phyloP scores from a whole-genome alignment of 2,329 filamentous ascomycete species.

The Scolecobasidium constrictum region DNA sequence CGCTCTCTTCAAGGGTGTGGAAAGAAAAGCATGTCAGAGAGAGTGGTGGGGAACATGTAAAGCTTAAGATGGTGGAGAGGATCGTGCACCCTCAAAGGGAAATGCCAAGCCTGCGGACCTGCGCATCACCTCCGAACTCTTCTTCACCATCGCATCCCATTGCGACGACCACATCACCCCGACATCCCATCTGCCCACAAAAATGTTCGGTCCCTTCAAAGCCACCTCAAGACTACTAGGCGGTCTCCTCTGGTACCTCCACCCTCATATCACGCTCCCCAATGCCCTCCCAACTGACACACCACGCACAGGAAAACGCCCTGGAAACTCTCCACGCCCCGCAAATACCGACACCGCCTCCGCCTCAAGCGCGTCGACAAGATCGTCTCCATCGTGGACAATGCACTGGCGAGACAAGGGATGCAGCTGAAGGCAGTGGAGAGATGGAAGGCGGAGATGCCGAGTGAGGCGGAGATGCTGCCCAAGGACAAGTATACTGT shows the following conservation, averaged over 20 bases:
- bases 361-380: constrained; percentile 76
- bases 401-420: constrained; percentile 58
- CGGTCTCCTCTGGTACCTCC: constrained; percentile 66
- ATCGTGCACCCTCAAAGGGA: not conserved
- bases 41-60: not conserved
- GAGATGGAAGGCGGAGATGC: constrained; percentile 93
- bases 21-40: not conserved
- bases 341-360: constrained; percentile 78
- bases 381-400: constrained; percentile 60
- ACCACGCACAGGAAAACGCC: constrained; percentile 68
- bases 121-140: not conserved
- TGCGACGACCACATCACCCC: constrained; percentile 3
- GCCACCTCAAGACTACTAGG: constrained; percentile 64
- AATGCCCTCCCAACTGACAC: constrained; percentile 10
- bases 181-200: constrained; percentile 10
- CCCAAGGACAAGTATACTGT: constrained; percentile 96
- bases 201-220: constrained; percentile 78
- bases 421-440: constrained; percentile 52
- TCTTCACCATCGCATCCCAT: not conserved
- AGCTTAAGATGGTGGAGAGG: too few relatives aligned
- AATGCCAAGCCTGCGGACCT: not conserved
- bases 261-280: not conserved
- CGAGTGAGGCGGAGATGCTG: constrained; percentile 88
- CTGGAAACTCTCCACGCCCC: constrained; percentile 85
- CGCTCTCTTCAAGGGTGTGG: not conserved